Conservation (phyloP, 192 early-diverging fungal genomes). For the Dissophora ornata region DNA sequence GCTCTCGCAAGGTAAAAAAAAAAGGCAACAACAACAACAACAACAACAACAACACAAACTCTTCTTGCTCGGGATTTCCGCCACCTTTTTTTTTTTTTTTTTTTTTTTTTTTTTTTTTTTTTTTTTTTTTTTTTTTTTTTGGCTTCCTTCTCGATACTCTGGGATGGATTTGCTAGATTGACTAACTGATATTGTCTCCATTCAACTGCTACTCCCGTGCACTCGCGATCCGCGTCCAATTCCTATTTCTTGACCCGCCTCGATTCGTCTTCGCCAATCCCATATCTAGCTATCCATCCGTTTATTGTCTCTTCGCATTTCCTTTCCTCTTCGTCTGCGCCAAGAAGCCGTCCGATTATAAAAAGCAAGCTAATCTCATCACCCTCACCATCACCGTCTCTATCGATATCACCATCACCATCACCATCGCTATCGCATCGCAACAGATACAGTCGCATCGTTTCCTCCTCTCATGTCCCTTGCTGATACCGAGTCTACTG, state of each 20-base stretch:
- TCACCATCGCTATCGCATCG: no score
- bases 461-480: constrained; percentile 4
- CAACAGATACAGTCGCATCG: background rate
- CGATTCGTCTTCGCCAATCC: background rate
- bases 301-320: background rate
- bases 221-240: no score
- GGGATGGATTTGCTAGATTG: no score
- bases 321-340: background rate
- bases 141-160: no score
- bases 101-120: background rate
- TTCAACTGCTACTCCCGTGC: no score
- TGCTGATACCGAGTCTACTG: constrained; percentile 6
- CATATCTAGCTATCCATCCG: background rate
- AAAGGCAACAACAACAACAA: no score
- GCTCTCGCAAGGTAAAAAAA: no score
- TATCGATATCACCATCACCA: no score
- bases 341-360: no score
- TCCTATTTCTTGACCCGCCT: background rate
- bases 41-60: background rate
- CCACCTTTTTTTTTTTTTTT: background rate
- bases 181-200: no score
- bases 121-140: no score
- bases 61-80: no score
- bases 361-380: background rate
- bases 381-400: background rate